Conservation (phyloP, 225 moss, liverwort and hornwort genomes). For the Straminergon stramineum region DNA sequence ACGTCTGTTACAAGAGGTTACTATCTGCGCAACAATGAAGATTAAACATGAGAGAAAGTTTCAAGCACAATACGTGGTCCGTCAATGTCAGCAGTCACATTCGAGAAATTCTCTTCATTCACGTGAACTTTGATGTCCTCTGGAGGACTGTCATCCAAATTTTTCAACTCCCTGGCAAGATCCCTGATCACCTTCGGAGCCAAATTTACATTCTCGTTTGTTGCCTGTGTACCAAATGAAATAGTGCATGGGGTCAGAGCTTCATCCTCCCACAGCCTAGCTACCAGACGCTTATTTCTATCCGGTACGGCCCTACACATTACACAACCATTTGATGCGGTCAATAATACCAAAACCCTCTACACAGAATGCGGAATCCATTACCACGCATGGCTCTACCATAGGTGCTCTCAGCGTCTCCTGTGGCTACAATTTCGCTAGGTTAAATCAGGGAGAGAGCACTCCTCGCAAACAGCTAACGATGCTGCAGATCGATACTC, state of each 20-base stretch:
- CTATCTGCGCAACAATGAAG: neutral
- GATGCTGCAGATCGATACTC: conserved; percentile 10
- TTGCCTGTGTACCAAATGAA: conserved; percentile 42
- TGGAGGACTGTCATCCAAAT: conserved; percentile 93
- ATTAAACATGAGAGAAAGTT: neutral
- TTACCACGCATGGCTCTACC: conserved; percentile 22
- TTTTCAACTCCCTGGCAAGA: conserved; percentile 89
- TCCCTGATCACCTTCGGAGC: conserved; percentile 96
- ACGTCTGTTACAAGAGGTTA: neutral
- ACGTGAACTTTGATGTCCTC: conserved; percentile 93
- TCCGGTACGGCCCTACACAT: neutral
- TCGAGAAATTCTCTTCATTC: conserved; percentile 96
- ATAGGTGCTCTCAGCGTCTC: neutral
- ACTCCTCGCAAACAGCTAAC: neutral
- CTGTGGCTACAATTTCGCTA: neutral
- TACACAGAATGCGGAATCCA: neutral
- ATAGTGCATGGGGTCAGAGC: neutral
- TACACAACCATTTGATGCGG: neutral
- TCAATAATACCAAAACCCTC: neutral
- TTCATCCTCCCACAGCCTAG: neutral
- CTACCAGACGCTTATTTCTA: neutral
- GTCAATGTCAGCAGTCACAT: conserved; percentile 91
- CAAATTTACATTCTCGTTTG: conserved; percentile 82
- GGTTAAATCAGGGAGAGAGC: neutral
- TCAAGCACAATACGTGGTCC: conserved; percentile 59